A percentile compares a stretch with the other conserved stretches of the same genome.
Conservation (phyloP, 306 rosid genomes). For the Canavalia ensiformis region DNA sequence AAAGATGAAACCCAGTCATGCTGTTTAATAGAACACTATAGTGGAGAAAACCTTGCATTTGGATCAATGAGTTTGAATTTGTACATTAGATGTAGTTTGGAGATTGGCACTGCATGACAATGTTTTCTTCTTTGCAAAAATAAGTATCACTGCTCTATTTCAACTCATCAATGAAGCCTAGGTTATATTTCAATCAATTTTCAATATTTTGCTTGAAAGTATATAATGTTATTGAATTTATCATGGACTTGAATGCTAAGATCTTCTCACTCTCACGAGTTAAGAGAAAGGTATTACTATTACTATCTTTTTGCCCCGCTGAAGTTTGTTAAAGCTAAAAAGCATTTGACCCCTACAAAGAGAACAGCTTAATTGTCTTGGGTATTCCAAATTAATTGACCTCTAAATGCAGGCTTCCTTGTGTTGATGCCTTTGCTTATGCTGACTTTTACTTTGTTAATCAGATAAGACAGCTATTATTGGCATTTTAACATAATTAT, state of each 20-base stretch:
- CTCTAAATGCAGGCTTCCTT: background rate
- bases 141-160: background rate
- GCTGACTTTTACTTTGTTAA: background rate
- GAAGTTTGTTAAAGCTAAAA: background rate
- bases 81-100: background rate
- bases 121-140: background rate
- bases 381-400: background rate
- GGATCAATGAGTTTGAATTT: slow-evolving; percentile 4
- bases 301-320: background rate
- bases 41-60: background rate
- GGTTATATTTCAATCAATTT: slow-evolving; percentile 1
- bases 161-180: background rate
- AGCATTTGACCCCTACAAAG: background rate
- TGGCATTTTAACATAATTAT: background rate
- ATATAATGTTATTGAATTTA: background rate
- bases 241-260: background rate
- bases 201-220: background rate
- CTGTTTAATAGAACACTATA: background rate
- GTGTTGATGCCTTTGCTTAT: background rate
- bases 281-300: background rate
- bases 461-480: background rate
- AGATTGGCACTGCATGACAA: slow-evolving; percentile 1
- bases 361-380: background rate
- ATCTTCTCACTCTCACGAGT: background rate
- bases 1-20: slow-evolving; percentile 15